Base-by-base conservation (phyloP, 768 basidiomycete species). In the Mycena metata region DNA sequence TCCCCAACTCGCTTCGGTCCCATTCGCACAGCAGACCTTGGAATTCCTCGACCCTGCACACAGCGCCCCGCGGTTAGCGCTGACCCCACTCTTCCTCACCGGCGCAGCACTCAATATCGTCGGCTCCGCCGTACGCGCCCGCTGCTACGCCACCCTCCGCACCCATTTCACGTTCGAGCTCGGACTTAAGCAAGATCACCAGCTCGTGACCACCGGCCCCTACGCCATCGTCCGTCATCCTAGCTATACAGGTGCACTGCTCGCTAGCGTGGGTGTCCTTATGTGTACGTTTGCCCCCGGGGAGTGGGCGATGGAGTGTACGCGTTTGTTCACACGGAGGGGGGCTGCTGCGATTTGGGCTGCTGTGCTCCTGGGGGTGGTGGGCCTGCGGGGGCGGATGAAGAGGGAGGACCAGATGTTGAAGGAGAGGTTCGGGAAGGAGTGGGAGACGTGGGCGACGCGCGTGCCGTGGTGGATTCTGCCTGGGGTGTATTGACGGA, bases 161-260 rank as follows among this genome's bases (percentile, higher is more conserved):
- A 35, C 49, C 10, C 66, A 78, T 15, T 81, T 80, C 73, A 82
- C 79, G 21, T 58, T 58, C 24, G 43, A 46, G 30, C 51, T 69
- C 17, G 5, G 42, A 13, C 17, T 69, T 26, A 50, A 39, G 35
- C 51, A 36, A 12, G 35, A 69, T 45, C 68, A 69, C 58, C 23
- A 13, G 17, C 79, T n/a, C n/a, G n/a, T n/a, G n/a, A n/a, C n/a
- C n/a, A n/a, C n/a, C n/a, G n/a, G n/a, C n/a, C n/a, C n/a, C 7
- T 80, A 82, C 64, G 46, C 69, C 24, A 56, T 77, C 43, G 78
- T 80, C 3, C 77, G 78, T 1, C 79, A 79, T 47, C 78, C 79
- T 9, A 73, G 74, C 60, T 80, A 80, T 51, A 71, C 72, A 4
- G 75, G 70, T 19, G 59, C 45, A 2, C 16, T 73, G 7, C 56